A percentile compares a stretch with the other conserved stretches of the same genome.
phyloP scores from a whole-genome alignment of 2,329 filamentous ascomycete genomes.

The Trichothecium sympodiale region DNA sequence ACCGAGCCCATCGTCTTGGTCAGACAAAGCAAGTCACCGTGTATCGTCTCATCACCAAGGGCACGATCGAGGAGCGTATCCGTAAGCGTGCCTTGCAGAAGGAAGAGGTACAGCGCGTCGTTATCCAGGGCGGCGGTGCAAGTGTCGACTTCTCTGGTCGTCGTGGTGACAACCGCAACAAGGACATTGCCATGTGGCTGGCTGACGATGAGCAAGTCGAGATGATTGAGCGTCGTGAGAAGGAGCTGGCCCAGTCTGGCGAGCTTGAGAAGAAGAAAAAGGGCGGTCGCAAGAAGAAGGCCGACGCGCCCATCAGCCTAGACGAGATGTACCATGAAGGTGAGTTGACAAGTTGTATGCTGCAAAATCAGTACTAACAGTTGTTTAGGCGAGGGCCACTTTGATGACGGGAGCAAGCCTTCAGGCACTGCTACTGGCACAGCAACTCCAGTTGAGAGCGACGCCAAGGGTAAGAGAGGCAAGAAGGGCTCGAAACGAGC shows the following conservation, averaged over 20 bases:
- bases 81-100: constrained; percentile 95
- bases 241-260: constrained; percentile 68
- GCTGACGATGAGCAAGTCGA: constrained; percentile 95
- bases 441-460: constrained; percentile 63
- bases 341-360: constrained; percentile 35
- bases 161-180: constrained; percentile 82
- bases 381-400: constrained; percentile 77
- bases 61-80: constrained; percentile 96
- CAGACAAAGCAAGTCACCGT: constrained; percentile 95
- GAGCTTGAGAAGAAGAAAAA: constrained; percentile 54
- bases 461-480: constrained; percentile 40
- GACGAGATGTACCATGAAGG: constrained; percentile 99
- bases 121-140: constrained; percentile 83
- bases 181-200: constrained; percentile 98
- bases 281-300: constrained; percentile 44
- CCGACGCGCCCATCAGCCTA: constrained; percentile 51
- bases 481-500: constrained; percentile 48
- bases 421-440: constrained; percentile 53
- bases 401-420: constrained; percentile 71
- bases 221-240: constrained; percentile 85
- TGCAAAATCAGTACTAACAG: constrained; percentile 13
- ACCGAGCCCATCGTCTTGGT: constrained; percentile 92
- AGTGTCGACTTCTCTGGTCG: constrained; percentile 96
- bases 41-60: constrained; percentile 91
- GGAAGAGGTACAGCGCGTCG: constrained; percentile 95